Evolutionary conservation across 768 basidiomycete genomes (phyloP), one percentile per base, ranked within the genome.

Genomic region (Obba rivulosa): DNA sequence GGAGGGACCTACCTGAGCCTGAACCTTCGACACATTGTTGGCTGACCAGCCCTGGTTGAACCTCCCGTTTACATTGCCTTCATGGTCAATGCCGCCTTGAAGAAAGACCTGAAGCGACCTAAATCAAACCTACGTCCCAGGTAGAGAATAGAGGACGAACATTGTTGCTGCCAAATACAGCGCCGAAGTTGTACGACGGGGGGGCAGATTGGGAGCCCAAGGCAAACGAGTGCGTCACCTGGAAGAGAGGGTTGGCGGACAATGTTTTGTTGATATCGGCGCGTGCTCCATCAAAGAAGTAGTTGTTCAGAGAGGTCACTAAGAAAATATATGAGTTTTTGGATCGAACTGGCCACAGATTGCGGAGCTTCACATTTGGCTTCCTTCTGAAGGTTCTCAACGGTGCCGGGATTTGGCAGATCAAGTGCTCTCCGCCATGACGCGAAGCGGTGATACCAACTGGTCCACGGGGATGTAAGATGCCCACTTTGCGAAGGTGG

Each of bases 171-270:
- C 88, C 93, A 69, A 86, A 97, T 43, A 96, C 79, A 9, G 93
- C 92, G 49, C 87, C 90, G 63, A 98, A 97, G 67, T 92, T 93
- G 69, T 99, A 99, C 24, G 86, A 87, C 13, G 95, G 79, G 1
- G 91, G 80, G 0, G 76, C 68, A n/a, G 83, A 80, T 66, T 88
- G 86, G 17, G 91, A 92, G 17, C 92, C 96, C 49, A 97, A 73
- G 50, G 84, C 77, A 71, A 99, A 97, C 20, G 92, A 89, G 67
- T 99, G 96, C 52, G 93, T 94, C 59, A 97, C 87, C 74, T 98
- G 95, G 80, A 98, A 98, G 43, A 89, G 81, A n/a, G 96, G 96
- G 66, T 82, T 90, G 66, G 87, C 77, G 23, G 92, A 95, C 58
- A 98, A 75, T 58, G 80, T 85, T 72, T 98, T 99, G 41, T 90